Percentiles rank a stretch among this genome's conserved stretches.
Conservation (phyloP, 2,329 filamentous ascomycete species). For the Botrytis squamosa region DNA sequence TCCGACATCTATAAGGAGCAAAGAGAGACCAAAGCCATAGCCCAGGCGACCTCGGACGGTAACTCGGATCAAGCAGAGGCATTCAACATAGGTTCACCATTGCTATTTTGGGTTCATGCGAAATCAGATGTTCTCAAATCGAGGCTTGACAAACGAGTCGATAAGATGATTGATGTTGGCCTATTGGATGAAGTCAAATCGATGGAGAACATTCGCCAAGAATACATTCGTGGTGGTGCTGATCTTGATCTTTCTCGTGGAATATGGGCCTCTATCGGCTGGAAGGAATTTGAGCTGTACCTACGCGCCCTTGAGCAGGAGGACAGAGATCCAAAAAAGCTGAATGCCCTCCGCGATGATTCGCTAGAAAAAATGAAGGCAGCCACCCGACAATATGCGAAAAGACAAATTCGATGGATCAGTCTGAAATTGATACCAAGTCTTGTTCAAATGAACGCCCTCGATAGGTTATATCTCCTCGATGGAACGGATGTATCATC, state of each 20-base stretch:
- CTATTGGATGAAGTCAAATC: slow-evolving; percentile 60
- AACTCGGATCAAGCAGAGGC: no score
- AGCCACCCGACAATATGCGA: slow-evolving; percentile 85
- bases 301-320: slow-evolving; percentile 48
- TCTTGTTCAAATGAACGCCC: slow-evolving; percentile 52
- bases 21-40: slow-evolving; percentile 44
- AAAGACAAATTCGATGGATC: slow-evolving; percentile 83
- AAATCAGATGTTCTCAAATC: slow-evolving; percentile 64
- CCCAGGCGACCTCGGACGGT: slow-evolving; percentile 26
- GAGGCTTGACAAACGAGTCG: slow-evolving; percentile 74
- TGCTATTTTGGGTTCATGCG: slow-evolving; percentile 83
- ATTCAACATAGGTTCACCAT: slow-evolving; percentile 34
- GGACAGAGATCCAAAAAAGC: slow-evolving; percentile 39
- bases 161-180: slow-evolving; percentile 74
- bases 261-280: slow-evolving; percentile 96
- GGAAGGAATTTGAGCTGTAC: slow-evolving; percentile 83
- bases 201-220: slow-evolving; percentile 50
- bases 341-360: slow-evolving; percentile 54
- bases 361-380: slow-evolving; percentile 75
- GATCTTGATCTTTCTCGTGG: slow-evolving; percentile 72
- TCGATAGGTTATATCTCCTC: slow-evolving; percentile 69
- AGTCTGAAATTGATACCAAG: slow-evolving; percentile 74
- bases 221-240: slow-evolving; percentile 48
- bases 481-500: slow-evolving; percentile 69
- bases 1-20: slow-evolving; percentile 88